A percentile compares a stretch with the other conserved stretches of the same genome.
phyloP scores from a whole-genome alignment of 257 asterid species.

The Datura wrightii region DNA sequence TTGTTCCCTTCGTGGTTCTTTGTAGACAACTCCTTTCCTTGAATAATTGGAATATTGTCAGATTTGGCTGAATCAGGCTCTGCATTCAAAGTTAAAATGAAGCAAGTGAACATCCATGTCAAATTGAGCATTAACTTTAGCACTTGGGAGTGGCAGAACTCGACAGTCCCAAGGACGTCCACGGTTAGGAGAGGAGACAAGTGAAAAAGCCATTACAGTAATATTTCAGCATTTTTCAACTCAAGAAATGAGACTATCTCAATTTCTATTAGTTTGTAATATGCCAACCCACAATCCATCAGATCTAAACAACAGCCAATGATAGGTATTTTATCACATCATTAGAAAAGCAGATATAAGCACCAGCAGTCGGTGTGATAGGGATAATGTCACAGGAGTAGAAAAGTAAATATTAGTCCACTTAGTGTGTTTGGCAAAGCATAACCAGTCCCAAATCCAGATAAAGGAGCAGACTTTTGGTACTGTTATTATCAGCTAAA shows the following conservation, averaged over 20 bases:
- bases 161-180: neutral
- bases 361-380: neutral
- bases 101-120: slow-evolving; percentile 26
- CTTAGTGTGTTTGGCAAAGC: neutral
- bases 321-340: neutral
- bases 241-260: neutral
- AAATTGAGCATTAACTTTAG: slow-evolving; percentile 23
- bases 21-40: slow-evolving; percentile 54
- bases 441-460: neutral
- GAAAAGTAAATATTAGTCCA: neutral
- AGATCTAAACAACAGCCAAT: neutral
- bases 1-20: slow-evolving; percentile 58
- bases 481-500: neutral
- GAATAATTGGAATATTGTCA: slow-evolving; percentile 41
- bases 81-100: slow-evolving; percentile 44
- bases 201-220: neutral
- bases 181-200: neutral
- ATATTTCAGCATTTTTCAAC: neutral
- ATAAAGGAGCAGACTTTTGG: neutral
- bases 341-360: neutral
- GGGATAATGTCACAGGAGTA: neutral
- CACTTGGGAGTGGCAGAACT: neutral
- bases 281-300: neutral
- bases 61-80: slow-evolving; percentile 59
- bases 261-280: neutral